Conservation (phyloP, 78 protist genomes). For the Andalucia godoyi region DNA sequence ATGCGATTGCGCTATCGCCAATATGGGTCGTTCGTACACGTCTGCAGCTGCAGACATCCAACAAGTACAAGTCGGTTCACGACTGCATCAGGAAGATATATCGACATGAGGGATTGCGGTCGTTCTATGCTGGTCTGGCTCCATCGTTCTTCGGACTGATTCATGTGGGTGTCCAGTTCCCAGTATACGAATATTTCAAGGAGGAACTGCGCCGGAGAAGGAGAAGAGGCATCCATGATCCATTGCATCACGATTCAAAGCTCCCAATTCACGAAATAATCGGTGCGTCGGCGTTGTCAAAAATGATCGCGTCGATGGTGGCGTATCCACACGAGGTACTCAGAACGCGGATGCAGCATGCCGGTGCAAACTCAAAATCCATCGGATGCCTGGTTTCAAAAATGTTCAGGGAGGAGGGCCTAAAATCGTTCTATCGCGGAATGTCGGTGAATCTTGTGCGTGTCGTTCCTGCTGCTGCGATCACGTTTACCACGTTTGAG, state of each 20-base stretch:
- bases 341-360: slow-evolving; percentile 12
- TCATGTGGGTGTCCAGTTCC: slow-evolving; percentile 74
- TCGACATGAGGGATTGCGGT: slow-evolving; percentile 39
- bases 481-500: slow-evolving; percentile 61
- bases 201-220: neutral
- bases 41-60: neutral
- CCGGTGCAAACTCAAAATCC: slow-evolving; percentile 47
- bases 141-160: slow-evolving; percentile 59
- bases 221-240: neutral
- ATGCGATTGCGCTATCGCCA: slow-evolving; percentile 31
- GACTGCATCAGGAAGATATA: slow-evolving; percentile 4
- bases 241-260: neutral
- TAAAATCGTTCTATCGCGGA: slow-evolving; percentile 52
- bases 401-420: slow-evolving; percentile 44
- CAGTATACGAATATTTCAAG: slow-evolving; percentile 56
- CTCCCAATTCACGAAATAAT: slow-evolving; percentile 14
- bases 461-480: slow-evolving; percentile 53
- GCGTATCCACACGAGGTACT: slow-evolving; percentile 76
- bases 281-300: slow-evolving; percentile 40
- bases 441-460: slow-evolving; percentile 56
- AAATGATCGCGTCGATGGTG: slow-evolving; percentile 43
- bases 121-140: slow-evolving; percentile 49
- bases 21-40: slow-evolving; percentile 59
- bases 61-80: neutral
- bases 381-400: slow-evolving; percentile 5